A percentile compares a stretch with the other conserved stretches of the same genome.
phyloP scores from a whole-genome alignment of 2,329 filamentous ascomycete species.

The Colletotrichum chlorophyti region DNA sequence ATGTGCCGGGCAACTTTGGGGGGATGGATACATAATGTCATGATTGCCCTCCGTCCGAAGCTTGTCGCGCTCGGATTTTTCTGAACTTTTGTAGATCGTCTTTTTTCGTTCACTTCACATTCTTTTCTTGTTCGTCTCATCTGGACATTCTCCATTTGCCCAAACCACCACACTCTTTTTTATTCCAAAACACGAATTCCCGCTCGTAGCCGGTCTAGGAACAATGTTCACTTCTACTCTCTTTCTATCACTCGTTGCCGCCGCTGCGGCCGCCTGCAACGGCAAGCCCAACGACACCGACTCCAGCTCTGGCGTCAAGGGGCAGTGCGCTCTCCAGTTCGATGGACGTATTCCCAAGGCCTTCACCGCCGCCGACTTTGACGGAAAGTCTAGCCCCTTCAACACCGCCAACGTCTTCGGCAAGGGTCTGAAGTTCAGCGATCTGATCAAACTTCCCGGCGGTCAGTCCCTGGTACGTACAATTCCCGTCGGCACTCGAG shows the following conservation, averaged over 20 bases:
- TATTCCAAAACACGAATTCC: background rate
- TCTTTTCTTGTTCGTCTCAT: slow-evolving; percentile 25
- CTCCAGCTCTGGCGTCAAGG: slow-evolving; percentile 10
- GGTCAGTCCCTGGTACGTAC: slow-evolving; percentile 46
- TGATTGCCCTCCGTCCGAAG: slow-evolving; percentile 2
- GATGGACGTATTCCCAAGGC: slow-evolving; percentile 52
- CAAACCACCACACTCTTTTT: slow-evolving; percentile 21
- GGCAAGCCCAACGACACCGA: slow-evolving; percentile 12
- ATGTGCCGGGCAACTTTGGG: background rate
- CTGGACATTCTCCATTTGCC: background rate
- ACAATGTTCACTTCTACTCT: slow-evolving; percentile 26
- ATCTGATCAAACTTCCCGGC: slow-evolving; percentile 55
- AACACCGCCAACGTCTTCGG: slow-evolving; percentile 60
- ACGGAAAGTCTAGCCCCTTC: slow-evolving; percentile 53
- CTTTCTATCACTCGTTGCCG: slow-evolving; percentile 19
- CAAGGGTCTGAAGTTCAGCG: slow-evolving; percentile 56
- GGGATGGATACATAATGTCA: slow-evolving; percentile 14
- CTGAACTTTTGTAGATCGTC: slow-evolving; percentile 9
- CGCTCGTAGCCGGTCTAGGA: slow-evolving; percentile 27
- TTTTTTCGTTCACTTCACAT: slow-evolving; percentile 15
- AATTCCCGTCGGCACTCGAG: slow-evolving; percentile 9
- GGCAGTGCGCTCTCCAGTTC: slow-evolving; percentile 49
- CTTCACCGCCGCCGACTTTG: slow-evolving; percentile 47
- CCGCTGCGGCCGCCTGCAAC: slow-evolving; percentile 13
- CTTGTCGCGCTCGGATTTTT: background rate